Base-by-base conservation (phyloP, 179 eudicot species). In the Actinidia polygama region DNA sequence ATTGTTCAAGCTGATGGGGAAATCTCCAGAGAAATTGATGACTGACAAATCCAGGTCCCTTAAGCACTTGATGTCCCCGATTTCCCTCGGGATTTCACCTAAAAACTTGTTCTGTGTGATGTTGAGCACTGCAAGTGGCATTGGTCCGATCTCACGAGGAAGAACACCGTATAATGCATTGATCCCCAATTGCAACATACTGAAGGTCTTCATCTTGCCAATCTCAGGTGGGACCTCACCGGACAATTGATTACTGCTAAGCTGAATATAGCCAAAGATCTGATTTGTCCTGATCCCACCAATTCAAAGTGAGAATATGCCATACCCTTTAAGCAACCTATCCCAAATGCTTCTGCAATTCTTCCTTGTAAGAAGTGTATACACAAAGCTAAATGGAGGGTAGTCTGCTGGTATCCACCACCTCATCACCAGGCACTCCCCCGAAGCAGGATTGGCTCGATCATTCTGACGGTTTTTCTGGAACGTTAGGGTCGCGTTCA, bases 391-490 rank as follows among this genome's bases (percentile, higher is more conserved):
- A 84, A 97, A 97, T 7, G 99, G 99, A n/a, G 98, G 94, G 77
- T 97, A 95, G 83, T 90, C 90, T 24, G 94, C 99, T 18, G 98
- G 98, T 77, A 97, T 95, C 99, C 99, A 97, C 84, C 99, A 90
- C 85, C 15, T 90, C 98, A 97, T 88, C 12, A 90, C 88, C 80
- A 83, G 71, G 84, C 99, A 97, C 82, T 95, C 99, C 7, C 98
- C 99, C 0, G 97, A 83, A 12, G 91, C 95, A 6, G 88, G 91
- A 16, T 85, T 44, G 18, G 88, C 70, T 15, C 66, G 77, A 24
- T 76, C 87, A 16, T 57, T 79, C 14, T 77, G 49, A 67, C 93
- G 84, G 53, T 95, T 97, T 5, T 77, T 55, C 30, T 86, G 70
- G 54, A 97, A 97, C 2, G 95, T 91, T 3, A 91, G 92, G 61